Evolutionary conservation across 1,284 basidiomycete species (phyloP).

Genomic region (Cutaneotrichosporon sp.): DNA sequence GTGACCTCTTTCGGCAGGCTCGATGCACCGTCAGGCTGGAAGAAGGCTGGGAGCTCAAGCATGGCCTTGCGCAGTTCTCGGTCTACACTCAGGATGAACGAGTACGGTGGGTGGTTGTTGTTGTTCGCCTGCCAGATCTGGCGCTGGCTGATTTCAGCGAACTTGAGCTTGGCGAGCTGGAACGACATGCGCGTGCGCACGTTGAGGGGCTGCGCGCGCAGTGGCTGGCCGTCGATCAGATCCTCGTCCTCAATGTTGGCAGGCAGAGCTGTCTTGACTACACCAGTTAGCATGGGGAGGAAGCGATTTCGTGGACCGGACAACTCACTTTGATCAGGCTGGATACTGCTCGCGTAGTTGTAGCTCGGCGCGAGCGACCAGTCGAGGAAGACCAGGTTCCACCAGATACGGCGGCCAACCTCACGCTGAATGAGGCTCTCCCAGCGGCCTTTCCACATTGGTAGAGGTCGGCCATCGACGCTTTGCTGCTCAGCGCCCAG

Average conservation of each 20-base stretch:
- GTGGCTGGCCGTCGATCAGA: constrained; percentile 45
- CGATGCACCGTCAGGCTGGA: constrained; percentile 37
- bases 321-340: constrained; percentile 48
- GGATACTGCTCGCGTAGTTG: constrained; percentile 46
- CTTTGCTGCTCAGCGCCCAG: constrained; percentile 47
- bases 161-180: constrained; percentile 46
- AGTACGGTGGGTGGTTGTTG: constrained; percentile 46
- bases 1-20: constrained; percentile 24
- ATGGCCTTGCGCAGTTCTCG: constrained; percentile 48
- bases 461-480: constrained; percentile 37
- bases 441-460: constrained; percentile 50
- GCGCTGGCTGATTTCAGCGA: constrained; percentile 47
- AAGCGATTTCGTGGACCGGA: neutral
- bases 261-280: constrained; percentile 47
- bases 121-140: constrained; percentile 50
- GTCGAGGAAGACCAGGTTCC: constrained; percentile 49
- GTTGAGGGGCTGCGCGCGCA: constrained; percentile 41
- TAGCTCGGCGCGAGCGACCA: constrained; percentile 48
- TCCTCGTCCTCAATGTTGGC: constrained; percentile 50
- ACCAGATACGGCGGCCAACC: constrained; percentile 48
- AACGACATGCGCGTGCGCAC: constrained; percentile 49
- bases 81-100: constrained; percentile 45
- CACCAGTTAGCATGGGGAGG: neutral
- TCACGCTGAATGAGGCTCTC: constrained; percentile 48
- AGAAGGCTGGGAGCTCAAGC: constrained; percentile 47